Evolutionary conservation across 179 eudicot species (phyloP).

Genomic region (Beta macrorhiza): DNA sequence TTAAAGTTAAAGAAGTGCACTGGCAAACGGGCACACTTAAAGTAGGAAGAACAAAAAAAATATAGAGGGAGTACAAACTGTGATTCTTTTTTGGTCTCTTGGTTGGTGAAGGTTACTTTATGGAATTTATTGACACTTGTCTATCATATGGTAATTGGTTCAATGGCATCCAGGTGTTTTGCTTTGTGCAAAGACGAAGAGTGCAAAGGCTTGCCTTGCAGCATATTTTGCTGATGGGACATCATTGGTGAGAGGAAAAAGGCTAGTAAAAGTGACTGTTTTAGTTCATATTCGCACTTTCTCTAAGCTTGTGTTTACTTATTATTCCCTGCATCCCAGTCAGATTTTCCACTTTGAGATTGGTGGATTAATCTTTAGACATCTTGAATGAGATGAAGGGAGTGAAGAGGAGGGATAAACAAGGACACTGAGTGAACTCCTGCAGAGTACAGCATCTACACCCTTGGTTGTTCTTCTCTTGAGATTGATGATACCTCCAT

Average conservation of each 20-base stretch:
- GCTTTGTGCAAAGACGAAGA: slow-evolving; percentile 94
- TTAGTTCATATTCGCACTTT: neutral
- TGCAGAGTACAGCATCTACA: neutral
- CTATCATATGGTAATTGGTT: slow-evolving; percentile 4
- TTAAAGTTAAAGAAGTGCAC: no score
- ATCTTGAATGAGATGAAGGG: neutral
- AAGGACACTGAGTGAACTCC: neutral
- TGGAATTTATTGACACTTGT: slow-evolving; percentile 6
- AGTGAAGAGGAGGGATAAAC: neutral
- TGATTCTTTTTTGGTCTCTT: neutral
- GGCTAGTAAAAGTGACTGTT: slow-evolving; percentile 42
- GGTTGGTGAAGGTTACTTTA: slow-evolving; percentile 8
- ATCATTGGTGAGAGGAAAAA: slow-evolving; percentile 46
- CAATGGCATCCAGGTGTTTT: slow-evolving; percentile 59
- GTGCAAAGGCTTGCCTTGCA: slow-evolving; percentile 72
- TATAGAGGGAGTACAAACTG: no score
- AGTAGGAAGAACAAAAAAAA: no score
- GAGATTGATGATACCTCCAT: neutral
- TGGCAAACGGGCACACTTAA: no score
- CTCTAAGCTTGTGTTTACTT: neutral
- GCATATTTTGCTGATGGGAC: slow-evolving; percentile 88
- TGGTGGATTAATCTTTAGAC: neutral
- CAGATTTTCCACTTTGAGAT: neutral
- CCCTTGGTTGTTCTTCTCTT: neutral
- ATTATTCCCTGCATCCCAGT: no score